Evolutionary conservation across 2,329 filamentous ascomycete genomes (phyloP).

Genomic region (Aspergillus quadricinctus): DNA sequence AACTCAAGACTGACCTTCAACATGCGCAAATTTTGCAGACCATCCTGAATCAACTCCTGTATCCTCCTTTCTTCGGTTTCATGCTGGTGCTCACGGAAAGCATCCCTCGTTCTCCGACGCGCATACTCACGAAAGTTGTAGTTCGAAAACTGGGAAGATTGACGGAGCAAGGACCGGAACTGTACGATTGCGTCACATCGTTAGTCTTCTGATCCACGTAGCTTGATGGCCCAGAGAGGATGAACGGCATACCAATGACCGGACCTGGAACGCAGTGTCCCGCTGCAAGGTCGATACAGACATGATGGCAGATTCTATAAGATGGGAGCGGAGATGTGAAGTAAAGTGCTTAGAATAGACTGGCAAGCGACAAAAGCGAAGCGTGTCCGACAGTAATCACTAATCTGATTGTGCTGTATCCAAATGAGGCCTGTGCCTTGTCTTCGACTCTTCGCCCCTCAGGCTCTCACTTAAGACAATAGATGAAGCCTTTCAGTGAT

Average conservation of each 20-base stretch:
- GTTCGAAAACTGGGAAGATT: slow-evolving; percentile 78
- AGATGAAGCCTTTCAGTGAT: not conserved
- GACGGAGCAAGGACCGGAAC: slow-evolving; percentile 89
- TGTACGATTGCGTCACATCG: slow-evolving; percentile 34
- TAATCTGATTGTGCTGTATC: not conserved
- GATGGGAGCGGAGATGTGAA: slow-evolving; percentile 5
- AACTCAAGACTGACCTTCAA: slow-evolving; percentile 67
- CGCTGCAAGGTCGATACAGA: slow-evolving; percentile 40
- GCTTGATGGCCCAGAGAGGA: not conserved
- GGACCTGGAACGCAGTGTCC: slow-evolving; percentile 44
- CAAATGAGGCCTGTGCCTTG: not conserved
- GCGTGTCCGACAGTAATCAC: not conserved
- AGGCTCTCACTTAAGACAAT: not conserved
- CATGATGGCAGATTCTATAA: slow-evolving; percentile 27
- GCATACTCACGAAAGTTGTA: slow-evolving; percentile 99
- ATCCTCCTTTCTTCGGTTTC: slow-evolving; percentile 71
- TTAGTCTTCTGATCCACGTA: not conserved
- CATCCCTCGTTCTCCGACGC: slow-evolving; percentile 81
- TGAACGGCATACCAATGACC: slow-evolving; percentile 39
- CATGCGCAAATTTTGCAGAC: slow-evolving; percentile 77
- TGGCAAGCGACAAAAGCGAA: not conserved
- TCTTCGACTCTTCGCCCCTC: not conserved
- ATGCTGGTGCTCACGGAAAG: slow-evolving; percentile 74
- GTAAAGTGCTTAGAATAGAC: not conserved
- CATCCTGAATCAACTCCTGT: slow-evolving; percentile 86